Evolutionary conservation across 2,329 filamentous ascomycete genomes (phyloP), one percentile per base, ranked within the genome.

Genomic region (Lachnellula suecica): DNA sequence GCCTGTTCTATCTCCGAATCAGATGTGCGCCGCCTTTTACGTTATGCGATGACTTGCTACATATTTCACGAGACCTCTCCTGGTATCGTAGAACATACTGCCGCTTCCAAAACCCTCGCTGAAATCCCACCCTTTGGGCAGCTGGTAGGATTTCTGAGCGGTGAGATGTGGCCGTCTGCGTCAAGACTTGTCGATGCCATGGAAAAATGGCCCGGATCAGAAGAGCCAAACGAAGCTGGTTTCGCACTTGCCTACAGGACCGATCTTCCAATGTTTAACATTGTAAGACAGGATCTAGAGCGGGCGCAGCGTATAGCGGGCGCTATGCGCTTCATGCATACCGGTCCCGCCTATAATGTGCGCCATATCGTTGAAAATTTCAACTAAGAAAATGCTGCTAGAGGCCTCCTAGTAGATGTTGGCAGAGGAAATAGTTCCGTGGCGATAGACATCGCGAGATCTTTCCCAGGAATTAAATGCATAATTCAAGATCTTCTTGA

Each of bases 401-500:
- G n/a, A 10, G 48, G 49, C 3, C 4, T 50, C 4, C 15, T 54
- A 10, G 52, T 54, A 9, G 52, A 54, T 35, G 57, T 67, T 40
- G 62, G 63, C 6, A 63, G 65, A 2, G 62, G 57, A 5, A 48
- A 58, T 41, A 63, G 64, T 3, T 47, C 44, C 20, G 53, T 64
- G 20, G 54, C 59, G 4, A 60, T 60, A 4, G 49, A 55, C 13
- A 52, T 66, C 22, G 59, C 59, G 23, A 47, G 61, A 41, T 41
- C 51, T 10, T 57, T 56, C 22, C 57, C 60, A 4, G 46, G 54
- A 3, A 54, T 67, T n/a, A 64, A 66, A 13, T 64, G 64, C 42
- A 43, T 66, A 20, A 61, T 60, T 11, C 59, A 59, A 40, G 57
- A 61, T 47, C 42, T 54, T 4, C 77, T 73, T 19, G 66, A 79